These are phyloP conservation scores for Cerrena zonata DNA, from an alignment of 1,284 basidiomycete genomes.

Conservation along the genomic window DNA sequence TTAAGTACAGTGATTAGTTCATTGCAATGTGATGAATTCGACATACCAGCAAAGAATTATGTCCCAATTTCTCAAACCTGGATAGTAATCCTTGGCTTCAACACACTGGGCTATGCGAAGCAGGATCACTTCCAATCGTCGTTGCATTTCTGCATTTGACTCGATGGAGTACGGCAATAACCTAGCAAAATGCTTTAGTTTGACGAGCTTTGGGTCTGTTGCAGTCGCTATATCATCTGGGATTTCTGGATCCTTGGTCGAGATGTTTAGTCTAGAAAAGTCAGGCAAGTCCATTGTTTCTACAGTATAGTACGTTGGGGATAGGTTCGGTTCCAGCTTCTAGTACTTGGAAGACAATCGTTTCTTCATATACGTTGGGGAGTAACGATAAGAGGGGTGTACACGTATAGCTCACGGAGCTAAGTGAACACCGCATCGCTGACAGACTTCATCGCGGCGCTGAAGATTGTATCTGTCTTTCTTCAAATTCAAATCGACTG, in stretches of 20 bases:
- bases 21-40: slow-evolving; percentile 5
- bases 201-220: slow-evolving; percentile 46
- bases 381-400: no score
- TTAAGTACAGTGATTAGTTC: slow-evolving; percentile 27
- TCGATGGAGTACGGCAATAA: slow-evolving; percentile 81
- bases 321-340: no score
- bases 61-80: slow-evolving; percentile 74
- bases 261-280: slow-evolving; percentile 39
- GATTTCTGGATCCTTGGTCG: slow-evolving; percentile 28
- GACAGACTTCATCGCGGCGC: no score
- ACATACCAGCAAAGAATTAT: slow-evolving; percentile 70
- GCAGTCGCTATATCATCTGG: slow-evolving; percentile 34
- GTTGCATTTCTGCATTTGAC: slow-evolving; percentile 73
- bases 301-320: slow-evolving; percentile 5
- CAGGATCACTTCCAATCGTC: slow-evolving; percentile 73
- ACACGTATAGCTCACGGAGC: no score
- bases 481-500: no score
- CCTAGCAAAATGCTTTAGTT: slow-evolving; percentile 54
- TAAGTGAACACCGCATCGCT: no score
- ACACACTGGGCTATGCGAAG: slow-evolving; percentile 67
- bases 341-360: no score
- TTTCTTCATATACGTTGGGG: no score
- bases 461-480: no score
- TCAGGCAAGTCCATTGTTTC: slow-evolving; percentile 45
- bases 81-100: slow-evolving; percentile 75